phyloP scores from a whole-genome alignment of 2,329 filamentous ascomycete genomes.

The Alternaria arborescens region DNA sequence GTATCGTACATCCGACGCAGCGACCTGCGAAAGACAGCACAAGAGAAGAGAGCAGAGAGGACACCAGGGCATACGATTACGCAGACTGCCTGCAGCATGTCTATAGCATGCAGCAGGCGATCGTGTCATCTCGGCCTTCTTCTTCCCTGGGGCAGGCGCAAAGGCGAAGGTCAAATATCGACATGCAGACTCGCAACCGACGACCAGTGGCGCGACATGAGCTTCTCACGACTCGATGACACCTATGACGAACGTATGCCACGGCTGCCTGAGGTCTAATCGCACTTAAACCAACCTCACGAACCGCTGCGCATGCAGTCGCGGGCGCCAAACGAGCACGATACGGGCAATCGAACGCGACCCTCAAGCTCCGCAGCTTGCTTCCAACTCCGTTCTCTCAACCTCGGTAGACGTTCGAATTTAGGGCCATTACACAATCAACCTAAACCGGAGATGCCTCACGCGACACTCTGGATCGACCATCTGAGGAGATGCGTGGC shows the following conservation, averaged over 20 bases:
- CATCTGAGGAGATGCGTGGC: background rate
- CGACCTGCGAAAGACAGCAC: background rate
- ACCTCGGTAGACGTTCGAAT: background rate
- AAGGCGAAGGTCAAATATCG: background rate
- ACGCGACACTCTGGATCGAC: background rate
- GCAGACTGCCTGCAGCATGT: background rate
- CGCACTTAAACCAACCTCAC: background rate
- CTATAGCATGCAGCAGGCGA: background rate
- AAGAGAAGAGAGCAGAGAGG: background rate
- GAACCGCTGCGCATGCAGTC: background rate
- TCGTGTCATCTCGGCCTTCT: background rate
- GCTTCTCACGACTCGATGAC: background rate
- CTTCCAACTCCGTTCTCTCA: background rate
- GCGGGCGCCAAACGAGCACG: background rate
- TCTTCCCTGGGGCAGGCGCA: background rate
- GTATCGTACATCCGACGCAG: background rate
- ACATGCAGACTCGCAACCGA: background rate
- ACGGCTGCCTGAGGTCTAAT: background rate
- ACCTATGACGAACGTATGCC: background rate
- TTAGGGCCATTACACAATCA: background rate
- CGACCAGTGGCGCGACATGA: background rate
- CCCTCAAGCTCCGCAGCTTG: background rate
- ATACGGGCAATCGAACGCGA: background rate
- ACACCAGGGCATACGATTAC: background rate
- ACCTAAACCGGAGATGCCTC: background rate